Conservation (phyloP, 192 early-diverging fungal species). For the Chytriomyces sp. region DNA sequence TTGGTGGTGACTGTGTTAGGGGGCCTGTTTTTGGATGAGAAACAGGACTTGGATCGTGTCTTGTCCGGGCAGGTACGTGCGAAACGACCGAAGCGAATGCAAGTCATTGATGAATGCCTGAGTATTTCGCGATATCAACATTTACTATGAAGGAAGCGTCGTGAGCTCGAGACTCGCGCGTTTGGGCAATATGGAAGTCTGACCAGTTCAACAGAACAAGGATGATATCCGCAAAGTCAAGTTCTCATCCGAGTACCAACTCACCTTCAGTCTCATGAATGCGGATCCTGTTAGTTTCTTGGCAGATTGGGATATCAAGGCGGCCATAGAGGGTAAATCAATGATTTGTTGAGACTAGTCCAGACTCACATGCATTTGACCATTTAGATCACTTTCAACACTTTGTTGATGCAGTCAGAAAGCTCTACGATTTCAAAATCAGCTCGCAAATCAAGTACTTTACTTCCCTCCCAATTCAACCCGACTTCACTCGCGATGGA, state of each 20-base stretch:
- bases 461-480: slow-evolving; percentile 72
- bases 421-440: slow-evolving; percentile 75
- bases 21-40: slow-evolving; percentile 43
- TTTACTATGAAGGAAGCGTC: not conserved
- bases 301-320: slow-evolving; percentile 83
- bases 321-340: slow-evolving; percentile 59
- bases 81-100: not conserved
- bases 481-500: slow-evolving; percentile 40
- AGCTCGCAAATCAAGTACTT: slow-evolving; percentile 82
- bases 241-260: slow-evolving; percentile 80
- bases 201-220: not conserved
- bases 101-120: not conserved
- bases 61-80: not conserved
- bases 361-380: not conserved
- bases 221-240: slow-evolving; percentile 74
- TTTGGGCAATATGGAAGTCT: not conserved
- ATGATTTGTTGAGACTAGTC: slow-evolving; percentile 4
- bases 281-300: slow-evolving; percentile 70
- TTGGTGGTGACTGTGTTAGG: slow-evolving; percentile 17
- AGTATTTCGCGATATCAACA: not conserved
- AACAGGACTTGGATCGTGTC: not conserved
- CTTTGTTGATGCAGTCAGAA: slow-evolving; percentile 52
- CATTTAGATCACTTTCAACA: not conserved
- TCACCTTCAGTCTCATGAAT: slow-evolving; percentile 86
- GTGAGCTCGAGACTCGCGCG: not conserved